phyloP scores from a whole-genome alignment of 106 monocot genomes.

The Amphibolis antarctica region DNA sequence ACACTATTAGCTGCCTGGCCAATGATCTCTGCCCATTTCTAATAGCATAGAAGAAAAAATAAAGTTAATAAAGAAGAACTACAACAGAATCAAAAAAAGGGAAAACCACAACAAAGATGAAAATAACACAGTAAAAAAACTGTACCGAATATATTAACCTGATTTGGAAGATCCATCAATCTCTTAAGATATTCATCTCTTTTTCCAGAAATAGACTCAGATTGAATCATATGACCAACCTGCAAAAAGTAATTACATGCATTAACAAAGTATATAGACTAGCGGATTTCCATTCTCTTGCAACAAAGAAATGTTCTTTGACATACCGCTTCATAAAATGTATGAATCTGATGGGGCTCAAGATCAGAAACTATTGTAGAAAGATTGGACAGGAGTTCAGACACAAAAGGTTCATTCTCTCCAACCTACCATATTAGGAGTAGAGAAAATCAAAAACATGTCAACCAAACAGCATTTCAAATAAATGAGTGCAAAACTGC shows the following conservation, averaged over 20 bases:
- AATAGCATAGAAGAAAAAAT: neutral
- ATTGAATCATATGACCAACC: slow-evolving; percentile 99
- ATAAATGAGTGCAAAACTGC: too few species aligned
- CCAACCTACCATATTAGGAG: slow-evolving; percentile 43
- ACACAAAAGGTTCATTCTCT: slow-evolving; percentile 93
- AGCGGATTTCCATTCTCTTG: neutral
- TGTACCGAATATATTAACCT: slow-evolving; percentile 23
- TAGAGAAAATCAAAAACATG: neutral
- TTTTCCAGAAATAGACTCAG: slow-evolving; percentile 70
- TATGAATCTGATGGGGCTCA: slow-evolving; percentile 97
- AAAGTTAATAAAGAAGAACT: neutral
- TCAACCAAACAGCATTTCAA: neutral
- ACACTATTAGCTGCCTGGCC: slow-evolving; percentile 84
- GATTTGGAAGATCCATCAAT: slow-evolving; percentile 97
- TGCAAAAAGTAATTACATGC: slow-evolving; percentile 11
- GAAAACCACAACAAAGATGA: neutral
- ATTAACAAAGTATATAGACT: neutral
- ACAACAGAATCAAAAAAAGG: neutral
- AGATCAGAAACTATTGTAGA: slow-evolving; percentile 63
- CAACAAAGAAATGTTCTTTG: neutral
- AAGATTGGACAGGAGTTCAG: slow-evolving; percentile 67
- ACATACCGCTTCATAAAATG: slow-evolving; percentile 88
- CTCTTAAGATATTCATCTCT: slow-evolving; percentile 93
- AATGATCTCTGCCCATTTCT: slow-evolving; percentile 99
- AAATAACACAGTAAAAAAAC: neutral